A percentile compares a stretch with the other conserved stretches of the same genome.
Evolutionary conservation across 108 stramenopile genomes (phyloP).

Genomic region (Nitzschia putrida): DNA sequence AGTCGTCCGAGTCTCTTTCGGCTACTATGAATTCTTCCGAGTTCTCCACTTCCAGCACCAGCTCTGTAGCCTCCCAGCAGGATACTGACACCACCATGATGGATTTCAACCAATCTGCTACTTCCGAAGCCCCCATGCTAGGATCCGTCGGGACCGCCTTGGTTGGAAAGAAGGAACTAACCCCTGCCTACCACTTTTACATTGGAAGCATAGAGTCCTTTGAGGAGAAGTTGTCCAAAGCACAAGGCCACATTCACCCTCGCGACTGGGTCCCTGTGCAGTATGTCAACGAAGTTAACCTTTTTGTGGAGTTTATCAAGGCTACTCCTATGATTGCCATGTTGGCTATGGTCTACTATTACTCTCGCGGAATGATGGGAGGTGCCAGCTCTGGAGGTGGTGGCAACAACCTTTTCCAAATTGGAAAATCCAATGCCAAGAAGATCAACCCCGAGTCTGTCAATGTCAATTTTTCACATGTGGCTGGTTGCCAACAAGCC

Average conservation of each 20-base stretch:
- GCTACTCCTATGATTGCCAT: conserved; percentile 76
- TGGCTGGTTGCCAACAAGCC: conserved; percentile 98
- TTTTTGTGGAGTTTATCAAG: conserved; percentile 74
- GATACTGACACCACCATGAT: conserved; percentile 27
- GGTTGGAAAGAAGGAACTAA: conserved; percentile 13
- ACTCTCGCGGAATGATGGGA: conserved; percentile 80
- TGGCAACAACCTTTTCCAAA: conserved; percentile 65
- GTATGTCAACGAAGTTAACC: conserved; percentile 91
- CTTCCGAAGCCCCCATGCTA: not conserved
- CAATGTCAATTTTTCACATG: conserved; percentile 89
- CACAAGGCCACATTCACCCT: conserved; percentile 85
- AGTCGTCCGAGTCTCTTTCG: conserved; percentile 9
- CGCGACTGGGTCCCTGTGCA: conserved; percentile 92
- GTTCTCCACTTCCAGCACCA: not conserved
- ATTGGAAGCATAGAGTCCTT: conserved; percentile 97
- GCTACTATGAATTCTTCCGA: not conserved
- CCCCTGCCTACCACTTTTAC: conserved; percentile 85
- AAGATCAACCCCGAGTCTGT: conserved; percentile 87
- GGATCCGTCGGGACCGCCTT: not conserved
- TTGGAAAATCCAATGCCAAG: conserved; percentile 89
- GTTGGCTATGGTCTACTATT: conserved; percentile 74
- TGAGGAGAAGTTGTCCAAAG: conserved; percentile 92
- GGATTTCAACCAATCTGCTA: conserved; percentile 20
- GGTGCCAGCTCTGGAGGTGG: conserved; percentile 70
- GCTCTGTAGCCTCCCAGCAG: not conserved